phyloP scores from a whole-genome alignment of 75 land plant genomes.

The Picea glauca region DNA sequence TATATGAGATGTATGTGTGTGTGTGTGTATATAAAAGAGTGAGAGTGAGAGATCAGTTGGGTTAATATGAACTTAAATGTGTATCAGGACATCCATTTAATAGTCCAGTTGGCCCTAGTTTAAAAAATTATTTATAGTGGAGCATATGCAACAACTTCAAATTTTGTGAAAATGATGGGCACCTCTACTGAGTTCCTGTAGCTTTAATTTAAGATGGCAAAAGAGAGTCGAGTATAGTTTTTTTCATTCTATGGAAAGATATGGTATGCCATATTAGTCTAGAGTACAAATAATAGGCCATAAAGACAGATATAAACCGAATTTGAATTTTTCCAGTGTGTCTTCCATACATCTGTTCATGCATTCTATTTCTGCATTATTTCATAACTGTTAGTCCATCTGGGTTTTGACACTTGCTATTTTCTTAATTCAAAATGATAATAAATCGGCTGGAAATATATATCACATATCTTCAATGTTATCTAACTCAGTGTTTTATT shows the following conservation, averaged over 20 bases:
- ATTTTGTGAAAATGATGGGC: too few species aligned
- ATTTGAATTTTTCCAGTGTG: not conserved
- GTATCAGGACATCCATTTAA: not conserved
- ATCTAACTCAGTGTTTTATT: slow-evolving; percentile 2
- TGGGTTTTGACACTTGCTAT: not conserved
- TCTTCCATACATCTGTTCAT: not conserved
- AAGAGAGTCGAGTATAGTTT: too few species aligned
- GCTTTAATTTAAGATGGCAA: too few species aligned
- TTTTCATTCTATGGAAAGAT: not conserved
- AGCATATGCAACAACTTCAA: not conserved
- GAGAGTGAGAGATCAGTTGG: too few species aligned
- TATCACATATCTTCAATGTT: not conserved
- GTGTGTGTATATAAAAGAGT: too few species aligned
- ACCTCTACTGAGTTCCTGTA: too few species aligned
- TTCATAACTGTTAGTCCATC: not conserved
- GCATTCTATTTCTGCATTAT: not conserved
- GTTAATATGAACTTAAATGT: too few species aligned
- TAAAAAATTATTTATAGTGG: not conserved
- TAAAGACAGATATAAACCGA: not conserved
- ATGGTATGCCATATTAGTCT: not conserved
- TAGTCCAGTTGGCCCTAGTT: not conserved
- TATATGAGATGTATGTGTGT: too few species aligned
- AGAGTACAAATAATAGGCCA: not conserved
- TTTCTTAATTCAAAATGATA: not conserved
- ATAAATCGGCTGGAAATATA: not conserved